Conservation (phyloP, 2,329 filamentous ascomycete genomes). For the Ilyonectria robusta region DNA sequence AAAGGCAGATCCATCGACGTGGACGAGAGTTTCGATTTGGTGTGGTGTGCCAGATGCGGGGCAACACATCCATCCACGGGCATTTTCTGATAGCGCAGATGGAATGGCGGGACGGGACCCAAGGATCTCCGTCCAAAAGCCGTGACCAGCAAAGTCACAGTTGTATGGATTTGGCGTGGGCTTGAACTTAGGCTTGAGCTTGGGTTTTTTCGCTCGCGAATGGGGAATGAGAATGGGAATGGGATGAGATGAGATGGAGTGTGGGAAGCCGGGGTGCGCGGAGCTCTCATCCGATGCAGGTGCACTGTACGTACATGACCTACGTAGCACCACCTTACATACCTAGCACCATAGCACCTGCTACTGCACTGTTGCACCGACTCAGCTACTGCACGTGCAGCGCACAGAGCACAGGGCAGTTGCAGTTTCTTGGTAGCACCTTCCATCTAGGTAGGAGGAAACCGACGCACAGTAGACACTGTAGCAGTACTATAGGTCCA, state of each 20-base stretch:
- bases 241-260: not conserved
- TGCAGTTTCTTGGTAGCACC: not conserved
- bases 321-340: not conserved
- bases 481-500: not conserved
- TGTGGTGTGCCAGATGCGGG: constrained; percentile 24
- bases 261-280: not conserved
- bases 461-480: not conserved
- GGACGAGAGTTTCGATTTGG: constrained; percentile 29
- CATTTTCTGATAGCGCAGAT: not conserved
- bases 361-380: not conserved
- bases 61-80: constrained; percentile 18
- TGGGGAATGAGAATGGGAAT: not conserved
- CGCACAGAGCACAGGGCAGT: constrained; percentile 2
- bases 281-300: constrained; percentile 4
- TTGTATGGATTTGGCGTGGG: not conserved
- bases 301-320: not conserved
- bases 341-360: not conserved
- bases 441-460: not conserved
- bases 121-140: not conserved
- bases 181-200: constrained; percentile 1
- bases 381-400: constrained; percentile 1
- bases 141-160: not conserved
- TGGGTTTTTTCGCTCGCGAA: not conserved
- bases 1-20: constrained; percentile 18
- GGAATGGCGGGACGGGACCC: constrained; percentile 4